phyloP scores from a whole-genome alignment of 2,329 filamentous ascomycete genomes.

The Claviceps sorghi region DNA sequence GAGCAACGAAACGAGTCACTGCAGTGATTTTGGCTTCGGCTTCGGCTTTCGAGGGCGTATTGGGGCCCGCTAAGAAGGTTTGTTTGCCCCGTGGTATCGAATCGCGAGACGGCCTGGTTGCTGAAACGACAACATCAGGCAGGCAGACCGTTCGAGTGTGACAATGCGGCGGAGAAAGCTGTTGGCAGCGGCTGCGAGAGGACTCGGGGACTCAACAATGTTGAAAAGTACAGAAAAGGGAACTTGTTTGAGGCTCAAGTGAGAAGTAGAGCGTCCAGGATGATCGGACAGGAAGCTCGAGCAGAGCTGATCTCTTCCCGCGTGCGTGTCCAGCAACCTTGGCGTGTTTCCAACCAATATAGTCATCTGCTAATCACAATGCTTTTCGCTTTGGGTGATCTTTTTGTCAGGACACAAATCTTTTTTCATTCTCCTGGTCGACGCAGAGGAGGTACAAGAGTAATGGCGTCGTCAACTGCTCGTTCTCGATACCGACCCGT shows the following conservation, averaged over 20 bases:
- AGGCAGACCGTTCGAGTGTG: neutral
- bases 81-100: neutral
- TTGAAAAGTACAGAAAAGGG: neutral
- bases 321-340: neutral
- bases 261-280: neutral
- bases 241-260: neutral
- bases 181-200: too few relatives aligned
- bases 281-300: neutral
- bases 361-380: neutral
- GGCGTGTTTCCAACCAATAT: neutral
- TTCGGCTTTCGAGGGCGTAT: neutral
- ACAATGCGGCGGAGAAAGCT: neutral
- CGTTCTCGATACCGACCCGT: neutral
- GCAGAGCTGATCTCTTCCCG: neutral
- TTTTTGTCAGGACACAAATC: neutral
- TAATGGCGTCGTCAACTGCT: neutral
- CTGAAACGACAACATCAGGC: slow-evolving; percentile 3
- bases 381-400: neutral
- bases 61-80: neutral
- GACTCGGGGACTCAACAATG: neutral
- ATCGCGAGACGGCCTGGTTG: slow-evolving; percentile 3
- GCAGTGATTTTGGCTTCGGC: neutral
- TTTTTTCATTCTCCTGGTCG: neutral
- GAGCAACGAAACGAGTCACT: neutral
- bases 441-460: neutral